Conservation (phyloP, 176 grass and related monocot species). For the Phoenix roebelenii region DNA sequence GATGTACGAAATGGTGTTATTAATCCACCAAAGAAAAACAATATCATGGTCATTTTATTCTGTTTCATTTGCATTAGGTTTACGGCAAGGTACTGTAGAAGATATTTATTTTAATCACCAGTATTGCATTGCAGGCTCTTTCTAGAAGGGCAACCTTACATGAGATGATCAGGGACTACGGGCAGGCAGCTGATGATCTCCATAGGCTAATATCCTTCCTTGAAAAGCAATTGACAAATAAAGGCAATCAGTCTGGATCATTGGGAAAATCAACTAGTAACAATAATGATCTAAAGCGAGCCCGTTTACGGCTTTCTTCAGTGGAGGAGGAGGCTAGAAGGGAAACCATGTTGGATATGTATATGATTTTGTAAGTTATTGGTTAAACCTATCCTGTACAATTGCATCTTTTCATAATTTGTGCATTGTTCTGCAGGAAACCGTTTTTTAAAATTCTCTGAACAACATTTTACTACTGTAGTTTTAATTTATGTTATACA, state of each 20-base stretch:
- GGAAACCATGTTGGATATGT: constrained; percentile 46
- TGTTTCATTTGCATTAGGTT: too few species aligned
- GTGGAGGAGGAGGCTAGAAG: constrained; percentile 55
- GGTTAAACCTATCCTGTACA: not conserved
- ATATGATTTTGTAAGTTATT: constrained; percentile 81
- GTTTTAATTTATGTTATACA: too few species aligned
- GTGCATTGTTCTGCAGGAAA: too few species aligned
- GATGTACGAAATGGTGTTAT: too few species aligned
- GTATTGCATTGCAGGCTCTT: constrained; percentile 49
- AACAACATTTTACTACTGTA: too few species aligned
- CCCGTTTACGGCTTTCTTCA: constrained; percentile 43
- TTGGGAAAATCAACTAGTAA: constrained; percentile 28
- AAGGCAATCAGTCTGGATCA: constrained; percentile 32
- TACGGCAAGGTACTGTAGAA: too few species aligned
- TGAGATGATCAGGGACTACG: constrained; percentile 69
- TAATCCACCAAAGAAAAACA: too few species aligned
- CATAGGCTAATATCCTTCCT: constrained; percentile 56
- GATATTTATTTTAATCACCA: too few species aligned
- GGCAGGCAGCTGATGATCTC: constrained; percentile 67
- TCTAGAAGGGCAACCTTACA: constrained; percentile 85
- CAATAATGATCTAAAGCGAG: constrained; percentile 40
- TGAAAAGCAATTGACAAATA: constrained; percentile 45
- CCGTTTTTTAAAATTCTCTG: too few species aligned
- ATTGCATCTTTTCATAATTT: constrained; percentile 8
- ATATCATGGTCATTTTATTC: too few species aligned